Conservation (phyloP, 208 protist species). For the Leishmania guyanensis region DNA sequence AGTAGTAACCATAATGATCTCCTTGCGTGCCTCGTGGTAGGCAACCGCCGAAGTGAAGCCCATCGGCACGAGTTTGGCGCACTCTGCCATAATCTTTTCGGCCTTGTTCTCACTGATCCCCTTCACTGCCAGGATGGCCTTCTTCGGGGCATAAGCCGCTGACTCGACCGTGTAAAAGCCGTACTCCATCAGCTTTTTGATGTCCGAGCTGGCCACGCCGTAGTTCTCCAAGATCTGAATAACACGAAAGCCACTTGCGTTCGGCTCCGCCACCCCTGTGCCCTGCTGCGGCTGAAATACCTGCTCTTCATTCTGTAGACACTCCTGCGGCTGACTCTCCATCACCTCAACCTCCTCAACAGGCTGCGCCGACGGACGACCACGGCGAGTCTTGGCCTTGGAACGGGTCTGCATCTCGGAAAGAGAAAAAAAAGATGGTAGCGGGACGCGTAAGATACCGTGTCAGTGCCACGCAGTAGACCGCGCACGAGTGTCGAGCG, state of each 20-base stretch:
- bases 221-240: conserved; percentile 93
- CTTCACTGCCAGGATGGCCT: conserved; percentile 96
- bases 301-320: conserved; percentile 25
- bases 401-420: conserved; percentile 65
- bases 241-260: conserved; percentile 67
- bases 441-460: not conserved
- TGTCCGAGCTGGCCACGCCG: conserved; percentile 94
- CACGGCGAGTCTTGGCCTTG: conserved; percentile 50
- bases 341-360: conserved; percentile 49
- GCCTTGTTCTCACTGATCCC: conserved; percentile 99
- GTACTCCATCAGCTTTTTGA: conserved; percentile 97
- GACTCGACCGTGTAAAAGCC: conserved; percentile 97
- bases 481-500: not conserved
- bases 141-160: conserved; percentile 97
- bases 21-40: conserved; percentile 94
- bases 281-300: conserved; percentile 30
- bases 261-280: conserved; percentile 31
- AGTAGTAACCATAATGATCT: conserved; percentile 98
- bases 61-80: conserved; percentile 96
- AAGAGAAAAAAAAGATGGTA: not conserved
- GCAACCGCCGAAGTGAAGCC: conserved; percentile 98
- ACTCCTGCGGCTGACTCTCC: conserved; percentile 33
- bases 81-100: conserved; percentile 97
- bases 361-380: conserved; percentile 32
- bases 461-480: not conserved